Conservation (phyloP, 2,329 filamentous ascomycete species). For the Sclerotinia minor region DNA sequence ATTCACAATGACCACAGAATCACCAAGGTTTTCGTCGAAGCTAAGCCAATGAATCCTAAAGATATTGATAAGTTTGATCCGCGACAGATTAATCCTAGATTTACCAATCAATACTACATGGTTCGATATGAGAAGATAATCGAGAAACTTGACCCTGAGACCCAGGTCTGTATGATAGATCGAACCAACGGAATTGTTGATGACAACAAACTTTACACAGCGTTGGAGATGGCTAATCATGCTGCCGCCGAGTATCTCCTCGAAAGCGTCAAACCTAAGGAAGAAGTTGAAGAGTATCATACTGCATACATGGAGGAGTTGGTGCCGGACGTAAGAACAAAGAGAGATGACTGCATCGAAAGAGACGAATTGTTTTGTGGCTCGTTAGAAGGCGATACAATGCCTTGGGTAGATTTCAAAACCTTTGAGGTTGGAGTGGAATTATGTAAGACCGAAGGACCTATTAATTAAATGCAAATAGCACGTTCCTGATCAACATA, state of each 20-base stretch:
- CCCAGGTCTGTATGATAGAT: neutral
- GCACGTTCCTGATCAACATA: neutral
- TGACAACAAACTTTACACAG: constrained; percentile 14
- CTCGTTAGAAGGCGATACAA: rapidly evolving
- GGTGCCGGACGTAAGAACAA: too few relatives aligned
- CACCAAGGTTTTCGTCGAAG: constrained; percentile 10
- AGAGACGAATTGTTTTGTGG: neutral
- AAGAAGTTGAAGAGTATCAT: constrained; percentile 23
- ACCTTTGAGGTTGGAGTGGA: neutral
- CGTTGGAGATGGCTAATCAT: constrained; percentile 31
- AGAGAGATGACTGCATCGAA: constrained; percentile 1
- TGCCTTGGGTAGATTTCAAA: constrained; percentile 7
- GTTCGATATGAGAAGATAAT: constrained; percentile 8
- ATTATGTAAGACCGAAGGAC: neutral
- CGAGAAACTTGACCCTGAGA: neutral
- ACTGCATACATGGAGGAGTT: too few relatives aligned
- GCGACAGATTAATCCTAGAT: neutral
- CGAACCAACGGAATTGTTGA: neutral
- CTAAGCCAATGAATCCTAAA: neutral
- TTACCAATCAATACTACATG: neutral
- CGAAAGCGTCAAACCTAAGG: constrained; percentile 24
- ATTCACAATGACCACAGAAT: neutral
- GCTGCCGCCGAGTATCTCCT: constrained; percentile 28
- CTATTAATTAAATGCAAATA: neutral
- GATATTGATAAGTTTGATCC: constrained; percentile 13